Percentiles rank a stretch among this genome's conserved stretches.
phyloP scores from a whole-genome alignment of 306 rosid genomes.

The Medicago lupulina region DNA sequence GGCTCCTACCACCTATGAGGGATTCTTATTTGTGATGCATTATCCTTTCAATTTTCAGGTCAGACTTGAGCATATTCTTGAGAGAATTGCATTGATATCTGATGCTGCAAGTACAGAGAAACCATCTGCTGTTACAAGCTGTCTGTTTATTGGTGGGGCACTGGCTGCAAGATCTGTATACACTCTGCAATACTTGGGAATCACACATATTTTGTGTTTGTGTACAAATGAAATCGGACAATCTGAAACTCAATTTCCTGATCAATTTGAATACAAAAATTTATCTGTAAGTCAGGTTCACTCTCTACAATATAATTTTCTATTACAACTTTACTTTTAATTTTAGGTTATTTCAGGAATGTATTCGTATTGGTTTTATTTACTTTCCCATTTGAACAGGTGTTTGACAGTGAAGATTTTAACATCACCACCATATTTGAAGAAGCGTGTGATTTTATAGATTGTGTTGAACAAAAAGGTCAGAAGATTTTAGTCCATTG shows the following conservation, averaged over 20 bases:
- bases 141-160: slow-evolving; percentile 85
- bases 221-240: slow-evolving; percentile 97
- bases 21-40: slow-evolving; percentile 23
- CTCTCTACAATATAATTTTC: slow-evolving; percentile 4
- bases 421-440: slow-evolving; percentile 80
- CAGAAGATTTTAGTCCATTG: slow-evolving; percentile 91
- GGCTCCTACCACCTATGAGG: slow-evolving; percentile 20
- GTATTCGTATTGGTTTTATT: slow-evolving; percentile 36
- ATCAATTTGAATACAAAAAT: slow-evolving; percentile 73
- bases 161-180: slow-evolving; percentile 89
- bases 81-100: slow-evolving; percentile 86
- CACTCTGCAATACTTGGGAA: slow-evolving; percentile 82
- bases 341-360: slow-evolving; percentile 19
- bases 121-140: slow-evolving; percentile 76
- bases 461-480: slow-evolving; percentile 69
- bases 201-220: slow-evolving; percentile 84
- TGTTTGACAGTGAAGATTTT: slow-evolving; percentile 71
- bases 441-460: slow-evolving; percentile 77
- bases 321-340: background rate
- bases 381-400: slow-evolving; percentile 52
- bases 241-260: slow-evolving; percentile 92
- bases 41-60: slow-evolving; percentile 61
- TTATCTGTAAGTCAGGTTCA: slow-evolving; percentile 67
- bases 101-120: slow-evolving; percentile 94
- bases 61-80: slow-evolving; percentile 95